These are phyloP conservation scores for Phytophthora boehmeriae DNA, from an alignment of 352 stramenopile genomes.

Conservation along the genomic window DNA sequence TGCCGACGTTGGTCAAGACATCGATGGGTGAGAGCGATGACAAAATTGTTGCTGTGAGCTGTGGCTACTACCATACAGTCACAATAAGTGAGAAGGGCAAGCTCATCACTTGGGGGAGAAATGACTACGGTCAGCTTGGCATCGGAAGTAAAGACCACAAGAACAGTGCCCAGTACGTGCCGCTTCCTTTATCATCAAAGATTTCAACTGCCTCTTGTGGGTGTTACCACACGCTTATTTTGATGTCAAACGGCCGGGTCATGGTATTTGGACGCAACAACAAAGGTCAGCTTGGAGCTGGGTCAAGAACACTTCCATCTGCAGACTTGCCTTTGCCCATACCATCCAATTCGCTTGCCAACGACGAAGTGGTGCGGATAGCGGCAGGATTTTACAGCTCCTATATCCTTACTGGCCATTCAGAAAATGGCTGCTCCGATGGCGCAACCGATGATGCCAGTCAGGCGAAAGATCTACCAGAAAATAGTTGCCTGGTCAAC, in stretches of 20 bases:
- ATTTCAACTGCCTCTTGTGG: conserved; percentile 81
- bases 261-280: conserved; percentile 92
- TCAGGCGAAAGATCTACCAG: conserved; percentile 60
- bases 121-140: conserved; percentile 88
- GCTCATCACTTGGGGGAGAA: conserved; percentile 84
- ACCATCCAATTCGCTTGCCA: conserved; percentile 72
- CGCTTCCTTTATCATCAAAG: conserved; percentile 77
- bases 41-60: conserved; percentile 78
- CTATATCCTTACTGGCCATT: conserved; percentile 86
- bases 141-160: conserved; percentile 91
- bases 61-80: conserved; percentile 88
- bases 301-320: conserved; percentile 76
- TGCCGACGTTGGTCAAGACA: conserved; percentile 74
- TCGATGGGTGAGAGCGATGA: conserved; percentile 70
- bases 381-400: conserved; percentile 89
- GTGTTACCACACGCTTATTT: conserved; percentile 84
- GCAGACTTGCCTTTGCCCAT: conserved; percentile 82
- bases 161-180: conserved; percentile 78
- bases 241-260: conserved; percentile 77
- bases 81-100: conserved; percentile 84
- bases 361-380: conserved; percentile 84
- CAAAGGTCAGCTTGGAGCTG: conserved; percentile 83
- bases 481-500: conserved; percentile 61
- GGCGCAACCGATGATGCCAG: conserved; percentile 38
- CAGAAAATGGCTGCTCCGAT: conserved; percentile 41